Conservation (phyloP, 2,329 filamentous ascomycete genomes). For the Xylariales sp. region DNA sequence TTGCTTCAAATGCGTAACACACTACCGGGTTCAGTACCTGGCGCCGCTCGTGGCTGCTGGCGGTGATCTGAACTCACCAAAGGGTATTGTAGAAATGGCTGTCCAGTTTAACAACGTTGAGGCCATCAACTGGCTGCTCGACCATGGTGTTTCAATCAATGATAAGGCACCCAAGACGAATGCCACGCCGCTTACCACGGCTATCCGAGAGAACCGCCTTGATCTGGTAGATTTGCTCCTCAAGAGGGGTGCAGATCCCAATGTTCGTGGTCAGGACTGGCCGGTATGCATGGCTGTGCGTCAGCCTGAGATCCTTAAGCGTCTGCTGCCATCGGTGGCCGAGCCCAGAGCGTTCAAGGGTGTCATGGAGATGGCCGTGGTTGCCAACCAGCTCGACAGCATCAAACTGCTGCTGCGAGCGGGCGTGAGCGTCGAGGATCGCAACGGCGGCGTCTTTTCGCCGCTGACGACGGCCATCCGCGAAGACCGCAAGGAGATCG, state of each 20-base stretch:
- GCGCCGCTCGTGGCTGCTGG: constrained; percentile 57
- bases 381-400: constrained; percentile 62
- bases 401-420: constrained; percentile 61
- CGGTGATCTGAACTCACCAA: constrained; percentile 53
- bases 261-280: constrained; percentile 64
- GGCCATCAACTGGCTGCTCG: constrained; percentile 55
- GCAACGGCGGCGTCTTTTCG: constrained; percentile 69
- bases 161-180: constrained; percentile 50
- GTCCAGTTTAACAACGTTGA: constrained; percentile 58
- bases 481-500: constrained; percentile 57
- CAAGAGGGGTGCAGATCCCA: constrained; percentile 31
- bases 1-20: constrained; percentile 64
- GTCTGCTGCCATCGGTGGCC: constrained; percentile 51
- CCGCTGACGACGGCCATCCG: constrained; percentile 64
- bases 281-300: constrained; percentile 65
- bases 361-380: constrained; percentile 63
- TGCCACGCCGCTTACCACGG: constrained; percentile 60
- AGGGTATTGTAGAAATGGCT: constrained; percentile 62
- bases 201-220: constrained; percentile 54
- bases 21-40: constrained; percentile 57
- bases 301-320: constrained; percentile 54
- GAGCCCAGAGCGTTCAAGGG: constrained; percentile 61
- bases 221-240: constrained; percentile 59
- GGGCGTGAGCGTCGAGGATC: constrained; percentile 65
- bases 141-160: constrained; percentile 57